phyloP scores from a whole-genome alignment of 495 filamentous ascomycete species.

The Trichoderma asperelloides region DNA sequence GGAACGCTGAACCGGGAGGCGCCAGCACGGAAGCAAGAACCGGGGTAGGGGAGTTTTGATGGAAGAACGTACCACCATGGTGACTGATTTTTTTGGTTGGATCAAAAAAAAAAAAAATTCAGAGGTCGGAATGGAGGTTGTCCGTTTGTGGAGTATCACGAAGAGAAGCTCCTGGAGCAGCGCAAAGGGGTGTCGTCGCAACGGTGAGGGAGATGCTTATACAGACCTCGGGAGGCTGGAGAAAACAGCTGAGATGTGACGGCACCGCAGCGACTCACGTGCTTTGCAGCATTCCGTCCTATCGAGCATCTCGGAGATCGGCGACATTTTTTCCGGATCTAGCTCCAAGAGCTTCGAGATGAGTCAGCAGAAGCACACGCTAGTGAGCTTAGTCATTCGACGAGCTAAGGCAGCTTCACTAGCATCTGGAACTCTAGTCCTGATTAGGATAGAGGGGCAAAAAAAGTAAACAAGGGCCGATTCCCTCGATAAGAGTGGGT shows the following conservation, averaged over 20 bases:
- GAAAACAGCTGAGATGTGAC: background rate
- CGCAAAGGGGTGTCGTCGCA: conserved; percentile 4
- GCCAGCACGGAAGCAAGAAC: conserved; percentile 3
- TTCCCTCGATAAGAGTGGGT: background rate
- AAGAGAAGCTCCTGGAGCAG: background rate
- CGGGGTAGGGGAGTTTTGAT: conserved; percentile 9
- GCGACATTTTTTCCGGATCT: background rate
- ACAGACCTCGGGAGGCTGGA: conserved; percentile 1
- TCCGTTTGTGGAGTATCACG: background rate
- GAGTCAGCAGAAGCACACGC: background rate
- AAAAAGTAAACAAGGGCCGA: background rate
- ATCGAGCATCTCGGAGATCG: background rate
- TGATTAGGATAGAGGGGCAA: background rate
- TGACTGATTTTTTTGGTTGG: conserved; percentile 8
- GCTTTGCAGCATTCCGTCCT: background rate
- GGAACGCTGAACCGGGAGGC: background rate
- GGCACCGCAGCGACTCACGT: conserved; percentile 1
- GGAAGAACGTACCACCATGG: conserved; percentile 21
- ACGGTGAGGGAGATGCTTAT: conserved; percentile 1
- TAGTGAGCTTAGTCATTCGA: background rate
- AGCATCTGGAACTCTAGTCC: background rate
- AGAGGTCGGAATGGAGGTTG: background rate
- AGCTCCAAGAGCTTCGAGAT: background rate
- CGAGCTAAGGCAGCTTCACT: background rate
- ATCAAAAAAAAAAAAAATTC: background rate